Conservation (phyloP, 495 filamentous ascomycete genomes). For the Oidiodendron maius region DNA sequence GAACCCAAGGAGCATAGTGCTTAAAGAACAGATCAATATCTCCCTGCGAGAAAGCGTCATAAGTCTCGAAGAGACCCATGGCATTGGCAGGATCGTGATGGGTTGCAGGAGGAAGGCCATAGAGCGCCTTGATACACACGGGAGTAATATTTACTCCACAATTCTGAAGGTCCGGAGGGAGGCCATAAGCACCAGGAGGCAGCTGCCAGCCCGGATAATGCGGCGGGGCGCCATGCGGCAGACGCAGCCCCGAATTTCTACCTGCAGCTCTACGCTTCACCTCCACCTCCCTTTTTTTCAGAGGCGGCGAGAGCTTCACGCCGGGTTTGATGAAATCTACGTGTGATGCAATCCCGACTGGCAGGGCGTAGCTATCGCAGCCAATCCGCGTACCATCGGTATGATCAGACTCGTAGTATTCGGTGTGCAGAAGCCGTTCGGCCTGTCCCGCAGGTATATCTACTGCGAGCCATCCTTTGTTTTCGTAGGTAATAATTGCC, state of each 20-base stretch:
- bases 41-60: neutral
- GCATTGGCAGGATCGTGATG: neutral
- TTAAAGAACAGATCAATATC: slow-evolving; percentile 6
- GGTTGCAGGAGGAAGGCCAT: neutral
- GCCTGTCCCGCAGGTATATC: slow-evolving; percentile 18
- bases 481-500: slow-evolving; percentile 12
- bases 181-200: neutral
- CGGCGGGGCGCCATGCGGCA: neutral
- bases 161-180: slow-evolving; percentile 4
- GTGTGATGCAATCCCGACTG: slow-evolving; percentile 9
- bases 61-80: neutral
- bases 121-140: slow-evolving; percentile 7
- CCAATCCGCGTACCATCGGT: slow-evolving; percentile 7
- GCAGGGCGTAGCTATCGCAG: slow-evolving; percentile 11
- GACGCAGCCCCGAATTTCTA: no score
- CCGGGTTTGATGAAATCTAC: slow-evolving; percentile 17
- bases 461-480: slow-evolving; percentile 16
- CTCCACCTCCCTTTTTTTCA: slow-evolving; percentile 19
- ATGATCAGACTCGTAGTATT: slow-evolving; percentile 15
- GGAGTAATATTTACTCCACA: slow-evolving; percentile 5
- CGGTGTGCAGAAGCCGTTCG: slow-evolving; percentile 18
- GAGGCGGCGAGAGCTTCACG: slow-evolving; percentile 11
- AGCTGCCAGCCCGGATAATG: neutral
- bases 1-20: slow-evolving; percentile 7
- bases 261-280: neutral